Conservation (phyloP, 2,329 filamentous ascomycete species). For the Pseudodiploospora longispora region DNA sequence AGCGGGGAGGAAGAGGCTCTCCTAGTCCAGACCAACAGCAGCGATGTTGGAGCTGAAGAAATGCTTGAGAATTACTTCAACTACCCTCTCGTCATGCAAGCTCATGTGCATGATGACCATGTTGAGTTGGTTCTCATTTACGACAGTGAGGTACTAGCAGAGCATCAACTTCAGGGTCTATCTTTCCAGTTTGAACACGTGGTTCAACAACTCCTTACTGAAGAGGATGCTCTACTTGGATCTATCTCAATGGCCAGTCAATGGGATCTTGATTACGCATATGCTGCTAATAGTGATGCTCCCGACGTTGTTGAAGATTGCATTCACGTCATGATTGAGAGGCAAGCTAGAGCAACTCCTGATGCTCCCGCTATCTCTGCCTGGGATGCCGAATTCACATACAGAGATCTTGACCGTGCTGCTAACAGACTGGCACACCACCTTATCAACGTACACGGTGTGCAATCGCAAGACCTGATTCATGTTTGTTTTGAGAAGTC, state of each 20-base stretch:
- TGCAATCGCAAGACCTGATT: constrained; percentile 5
- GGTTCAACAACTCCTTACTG: constrained; percentile 1
- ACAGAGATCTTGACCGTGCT: background rate
- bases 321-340: constrained; percentile 4
- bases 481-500: constrained; percentile 12
- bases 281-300: background rate
- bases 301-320: constrained; percentile 4
- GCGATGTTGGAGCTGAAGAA: constrained; percentile 2
- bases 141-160: background rate
- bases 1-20: constrained; percentile 1
- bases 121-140: constrained; percentile 2
- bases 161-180: constrained; percentile 2
- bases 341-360: background rate
- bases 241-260: constrained; percentile 4
- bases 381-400: constrained; percentile 7
- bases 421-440: constrained; percentile 1
- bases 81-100: constrained; percentile 3
- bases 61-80: constrained; percentile 7
- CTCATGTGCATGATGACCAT: constrained; percentile 1
- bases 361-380: constrained; percentile 2
- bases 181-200: constrained; percentile 1
- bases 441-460: constrained; percentile 2
- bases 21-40: background rate
- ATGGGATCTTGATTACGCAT: constrained; percentile 4
- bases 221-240: background rate